Conservation (phyloP, 1,284 basidiomycete species). For the Tausonia pullulans region DNA sequence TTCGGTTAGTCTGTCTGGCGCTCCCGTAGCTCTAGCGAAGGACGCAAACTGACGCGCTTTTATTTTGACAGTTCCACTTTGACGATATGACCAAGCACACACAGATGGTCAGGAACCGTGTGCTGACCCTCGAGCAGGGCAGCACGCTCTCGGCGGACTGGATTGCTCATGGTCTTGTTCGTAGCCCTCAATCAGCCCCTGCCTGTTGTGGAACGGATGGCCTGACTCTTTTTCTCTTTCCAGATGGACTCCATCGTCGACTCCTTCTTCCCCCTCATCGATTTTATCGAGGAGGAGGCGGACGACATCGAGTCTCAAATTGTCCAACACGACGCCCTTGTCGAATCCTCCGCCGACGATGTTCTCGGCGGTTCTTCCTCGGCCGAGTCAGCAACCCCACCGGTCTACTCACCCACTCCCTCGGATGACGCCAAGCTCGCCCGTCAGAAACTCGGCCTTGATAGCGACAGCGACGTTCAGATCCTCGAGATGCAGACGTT, state of each 20-base stretch:
- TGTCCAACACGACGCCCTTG: slow-evolving; percentile 28
- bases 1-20: slow-evolving; percentile 47
- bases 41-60: not conserved
- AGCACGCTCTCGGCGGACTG: slow-evolving; percentile 68
- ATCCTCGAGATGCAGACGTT: not conserved
- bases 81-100: slow-evolving; percentile 82
- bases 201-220: slow-evolving; percentile 43
- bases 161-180: slow-evolving; percentile 74
- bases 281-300: slow-evolving; percentile 73
- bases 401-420: not conserved
- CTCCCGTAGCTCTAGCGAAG: not conserved
- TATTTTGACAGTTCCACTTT: slow-evolving; percentile 64
- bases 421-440: not conserved
- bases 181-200: not conserved
- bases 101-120: slow-evolving; percentile 61
- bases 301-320: slow-evolving; percentile 65
- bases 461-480: not conserved
- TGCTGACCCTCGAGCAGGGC: slow-evolving; percentile 49
- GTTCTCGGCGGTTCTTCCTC: not conserved
- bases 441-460: not conserved
- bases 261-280: slow-evolving; percentile 78
- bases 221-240: not conserved
- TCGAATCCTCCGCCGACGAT: not conserved
- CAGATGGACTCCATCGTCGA: slow-evolving; percentile 83
- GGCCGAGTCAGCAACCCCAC: not conserved